These are phyloP conservation scores for Tilletia walkeri DNA, from an alignment of 1,284 basidiomycete genomes.

Conservation along the genomic window DNA sequence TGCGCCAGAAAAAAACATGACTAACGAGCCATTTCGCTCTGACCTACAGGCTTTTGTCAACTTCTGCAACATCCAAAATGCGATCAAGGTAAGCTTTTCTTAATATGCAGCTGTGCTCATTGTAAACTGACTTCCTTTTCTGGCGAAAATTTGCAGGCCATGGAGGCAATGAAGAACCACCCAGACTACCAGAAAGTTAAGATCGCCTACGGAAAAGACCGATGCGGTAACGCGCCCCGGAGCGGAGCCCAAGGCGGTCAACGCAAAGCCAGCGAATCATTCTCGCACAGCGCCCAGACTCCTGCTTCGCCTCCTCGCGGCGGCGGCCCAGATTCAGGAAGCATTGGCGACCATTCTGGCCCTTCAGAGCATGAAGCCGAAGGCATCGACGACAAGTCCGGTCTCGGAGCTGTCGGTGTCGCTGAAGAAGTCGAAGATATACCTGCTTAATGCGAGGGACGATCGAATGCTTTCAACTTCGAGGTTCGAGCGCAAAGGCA, in stretches of 20 bases:
- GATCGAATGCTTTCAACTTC: not conserved
- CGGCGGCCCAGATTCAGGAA: not conserved
- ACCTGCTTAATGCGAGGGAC: not conserved
- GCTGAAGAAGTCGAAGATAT: conserved; percentile 11
- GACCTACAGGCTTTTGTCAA: conserved; percentile 48
- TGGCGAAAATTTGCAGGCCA: conserved; percentile 25
- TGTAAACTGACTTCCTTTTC: not conserved
- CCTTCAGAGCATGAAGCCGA: not conserved
- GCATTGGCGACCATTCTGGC: not conserved
- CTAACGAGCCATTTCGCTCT: not conserved
- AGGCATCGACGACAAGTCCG: not conserved
- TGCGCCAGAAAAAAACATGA: not conserved
- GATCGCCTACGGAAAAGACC: conserved; percentile 53
- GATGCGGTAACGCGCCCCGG: conserved; percentile 50
- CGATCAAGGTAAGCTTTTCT: conserved; percentile 38
- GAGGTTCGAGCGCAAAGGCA: not conserved
- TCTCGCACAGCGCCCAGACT: not conserved
- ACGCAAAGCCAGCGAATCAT: conserved; percentile 18
- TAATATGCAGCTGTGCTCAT: not conserved
- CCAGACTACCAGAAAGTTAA: conserved; percentile 50
- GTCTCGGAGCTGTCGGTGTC: conserved; percentile 5
- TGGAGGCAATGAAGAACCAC: conserved; percentile 54
- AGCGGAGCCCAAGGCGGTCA: conserved; percentile 22
- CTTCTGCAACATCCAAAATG: conserved; percentile 54
- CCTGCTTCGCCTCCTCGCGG: not conserved